These are phyloP conservation scores for Dothistroma pini DNA, from an alignment of 2,329 filamentous ascomycete genomes.

Conservation along the genomic window DNA sequence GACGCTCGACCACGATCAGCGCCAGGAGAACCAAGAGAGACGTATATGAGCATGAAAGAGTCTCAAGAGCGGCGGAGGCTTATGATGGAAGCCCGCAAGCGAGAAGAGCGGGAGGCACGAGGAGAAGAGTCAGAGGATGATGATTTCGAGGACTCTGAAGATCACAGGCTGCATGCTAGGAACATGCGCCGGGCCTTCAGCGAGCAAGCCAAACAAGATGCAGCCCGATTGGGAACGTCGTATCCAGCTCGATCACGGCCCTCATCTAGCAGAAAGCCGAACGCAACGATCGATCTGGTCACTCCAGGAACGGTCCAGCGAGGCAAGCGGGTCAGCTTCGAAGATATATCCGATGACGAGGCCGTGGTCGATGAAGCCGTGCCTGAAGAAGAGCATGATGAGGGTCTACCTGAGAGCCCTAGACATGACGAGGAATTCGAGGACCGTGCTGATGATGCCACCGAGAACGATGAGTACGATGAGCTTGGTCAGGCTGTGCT, in stretches of 20 bases:
- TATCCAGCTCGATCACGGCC: slow-evolving; percentile 1
- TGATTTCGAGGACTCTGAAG: slow-evolving; percentile 23
- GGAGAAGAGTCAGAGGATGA: slow-evolving; percentile 17
- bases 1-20: slow-evolving; percentile 20
- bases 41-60: slow-evolving; percentile 44
- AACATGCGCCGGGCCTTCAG: slow-evolving; percentile 20
- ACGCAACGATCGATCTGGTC: slow-evolving; percentile 26
- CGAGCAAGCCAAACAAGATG: slow-evolving; percentile 20
- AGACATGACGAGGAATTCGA: slow-evolving; percentile 20
- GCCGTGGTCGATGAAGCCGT: slow-evolving; percentile 12
- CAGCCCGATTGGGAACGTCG: not conserved
- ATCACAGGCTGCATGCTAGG: slow-evolving; percentile 7
- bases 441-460: slow-evolving; percentile 12
- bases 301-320: slow-evolving; percentile 31
- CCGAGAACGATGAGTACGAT: slow-evolving; percentile 38
- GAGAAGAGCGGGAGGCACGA: slow-evolving; percentile 16
- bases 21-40: slow-evolving; percentile 38
- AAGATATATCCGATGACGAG: slow-evolving; percentile 15
- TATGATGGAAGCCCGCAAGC: slow-evolving; percentile 12
- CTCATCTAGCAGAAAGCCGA: slow-evolving; percentile 15
- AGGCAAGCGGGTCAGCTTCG: slow-evolving; percentile 3
- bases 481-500: slow-evolving; percentile 35
- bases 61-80: slow-evolving; percentile 37
- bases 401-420: slow-evolving; percentile 16
- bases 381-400: slow-evolving; percentile 9